Evolutionary conservation across 495 filamentous ascomycete species (phyloP).

Genomic region (Hypoxylon lienhwacheense): DNA sequence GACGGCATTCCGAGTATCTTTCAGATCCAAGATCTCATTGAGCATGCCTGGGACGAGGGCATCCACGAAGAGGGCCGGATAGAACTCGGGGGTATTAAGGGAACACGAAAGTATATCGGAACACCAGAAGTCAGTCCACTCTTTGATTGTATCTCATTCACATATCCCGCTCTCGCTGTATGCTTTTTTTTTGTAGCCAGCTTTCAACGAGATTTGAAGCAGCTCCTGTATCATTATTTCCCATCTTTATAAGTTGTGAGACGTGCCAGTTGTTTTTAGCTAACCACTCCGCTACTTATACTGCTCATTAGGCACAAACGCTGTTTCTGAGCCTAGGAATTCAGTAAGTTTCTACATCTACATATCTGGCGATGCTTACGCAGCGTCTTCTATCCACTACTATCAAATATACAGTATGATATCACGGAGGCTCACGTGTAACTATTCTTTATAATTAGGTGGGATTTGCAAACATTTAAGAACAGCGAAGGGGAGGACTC

Average conservation of each 20-base stretch:
- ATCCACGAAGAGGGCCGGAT: slow-evolving; percentile 71
- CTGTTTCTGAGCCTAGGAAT: slow-evolving; percentile 72
- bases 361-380: too few relatives aligned
- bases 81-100: slow-evolving; percentile 85
- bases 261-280: not conserved
- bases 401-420: not conserved
- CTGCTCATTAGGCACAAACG: slow-evolving; percentile 66
- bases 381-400: not conserved
- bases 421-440: not conserved
- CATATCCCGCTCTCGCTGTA: not conserved
- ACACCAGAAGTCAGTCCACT: slow-evolving; percentile 74
- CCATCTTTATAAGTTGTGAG: not conserved
- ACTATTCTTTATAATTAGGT: slow-evolving; percentile 24
- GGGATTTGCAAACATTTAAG: slow-evolving; percentile 45
- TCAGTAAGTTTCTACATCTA: slow-evolving; percentile 50
- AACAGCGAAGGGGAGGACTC: slow-evolving; percentile 21
- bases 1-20: slow-evolving; percentile 75
- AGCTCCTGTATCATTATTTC: too few relatives aligned
- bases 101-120: slow-evolving; percentile 94
- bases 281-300: not conserved
- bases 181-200: too few relatives aligned
- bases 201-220: too few relatives aligned
- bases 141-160: not conserved
- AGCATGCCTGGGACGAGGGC: slow-evolving; percentile 84
- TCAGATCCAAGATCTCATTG: slow-evolving; percentile 84